Conservation (phyloP, 2,329 filamentous ascomycete species). For the Cadophora sp. region DNA sequence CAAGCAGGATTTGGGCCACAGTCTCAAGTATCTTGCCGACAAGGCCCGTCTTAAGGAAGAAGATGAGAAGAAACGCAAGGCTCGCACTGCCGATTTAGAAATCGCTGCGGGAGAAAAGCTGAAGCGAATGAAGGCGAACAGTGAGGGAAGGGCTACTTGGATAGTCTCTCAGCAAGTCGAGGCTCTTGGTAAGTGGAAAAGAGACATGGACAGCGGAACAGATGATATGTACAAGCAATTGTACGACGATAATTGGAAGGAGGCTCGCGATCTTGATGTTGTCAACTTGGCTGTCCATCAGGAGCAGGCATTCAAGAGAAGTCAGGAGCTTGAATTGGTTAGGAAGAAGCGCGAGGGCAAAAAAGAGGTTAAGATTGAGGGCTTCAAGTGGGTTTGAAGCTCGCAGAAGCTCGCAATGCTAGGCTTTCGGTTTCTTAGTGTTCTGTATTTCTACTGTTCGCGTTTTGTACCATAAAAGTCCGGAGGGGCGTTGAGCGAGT, state of each 20-base stretch:
- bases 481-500: background rate
- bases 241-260: constrained; percentile 40
- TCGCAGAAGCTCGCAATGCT: too few species aligned
- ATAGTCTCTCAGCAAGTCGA: constrained; percentile 34
- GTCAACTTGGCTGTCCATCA: constrained; percentile 30
- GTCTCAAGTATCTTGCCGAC: constrained; percentile 55
- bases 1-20: constrained; percentile 50
- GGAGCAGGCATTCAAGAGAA: constrained; percentile 25
- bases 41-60: constrained; percentile 49
- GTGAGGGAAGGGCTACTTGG: constrained; percentile 24
- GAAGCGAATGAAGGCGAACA: constrained; percentile 36
- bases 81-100: constrained; percentile 37
- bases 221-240: constrained; percentile 40
- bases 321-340: constrained; percentile 27
- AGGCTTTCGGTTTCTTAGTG: background rate
- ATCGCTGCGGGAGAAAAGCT: constrained; percentile 38
- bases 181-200: constrained; percentile 31
- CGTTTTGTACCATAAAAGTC: background rate
- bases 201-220: constrained; percentile 38
- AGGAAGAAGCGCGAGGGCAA: constrained; percentile 24
- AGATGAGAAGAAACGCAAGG: constrained; percentile 42
- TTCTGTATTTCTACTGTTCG: background rate
- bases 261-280: constrained; percentile 30
- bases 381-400: constrained; percentile 35
- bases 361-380: constrained; percentile 35